A percentile compares a stretch with the other conserved stretches of the same genome.
Evolutionary conservation across 352 stramenopile genomes (phyloP).

Genomic region (Pythium volutum): DNA sequence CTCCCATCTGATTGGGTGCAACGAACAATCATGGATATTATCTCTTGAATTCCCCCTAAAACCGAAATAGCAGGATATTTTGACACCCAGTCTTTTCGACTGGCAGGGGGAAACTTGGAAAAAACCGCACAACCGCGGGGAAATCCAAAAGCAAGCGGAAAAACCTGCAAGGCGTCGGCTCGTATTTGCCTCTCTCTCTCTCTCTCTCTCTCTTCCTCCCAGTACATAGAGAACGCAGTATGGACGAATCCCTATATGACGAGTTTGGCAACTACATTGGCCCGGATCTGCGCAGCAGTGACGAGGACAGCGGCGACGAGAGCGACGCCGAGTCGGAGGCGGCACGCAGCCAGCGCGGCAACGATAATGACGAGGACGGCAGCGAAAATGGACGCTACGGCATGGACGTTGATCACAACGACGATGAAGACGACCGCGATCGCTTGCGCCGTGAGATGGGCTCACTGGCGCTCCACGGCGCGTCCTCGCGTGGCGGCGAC

Average conservation of each 20-base stretch:
- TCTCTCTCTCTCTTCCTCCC: not conserved
- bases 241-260: constrained; percentile 98
- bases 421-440: constrained; percentile 29
- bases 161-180: not conserved
- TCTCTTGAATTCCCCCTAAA: constrained; percentile 10
- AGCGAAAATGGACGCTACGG: constrained; percentile 31
- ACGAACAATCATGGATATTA: too few species aligned
- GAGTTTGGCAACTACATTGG: constrained; percentile 99
- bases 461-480: constrained; percentile 39
- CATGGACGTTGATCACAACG: constrained; percentile 33
- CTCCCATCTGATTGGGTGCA: too few species aligned
- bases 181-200: not conserved
- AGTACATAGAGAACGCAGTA: constrained; percentile 23
- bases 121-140: not conserved
- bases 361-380: constrained; percentile 27
- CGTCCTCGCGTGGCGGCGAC: constrained; percentile 23
- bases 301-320: constrained; percentile 35
- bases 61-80: constrained; percentile 2
- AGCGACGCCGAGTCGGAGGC: constrained; percentile 37
- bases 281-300: constrained; percentile 90
- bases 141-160: not conserved
- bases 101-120: constrained; percentile 18
- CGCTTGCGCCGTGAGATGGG: constrained; percentile 34
- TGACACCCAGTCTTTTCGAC: not conserved
- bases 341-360: constrained; percentile 5